Evolutionary conservation across 2,329 filamentous ascomycete genomes (phyloP).

Genomic region (Talaromyces piceae): DNA sequence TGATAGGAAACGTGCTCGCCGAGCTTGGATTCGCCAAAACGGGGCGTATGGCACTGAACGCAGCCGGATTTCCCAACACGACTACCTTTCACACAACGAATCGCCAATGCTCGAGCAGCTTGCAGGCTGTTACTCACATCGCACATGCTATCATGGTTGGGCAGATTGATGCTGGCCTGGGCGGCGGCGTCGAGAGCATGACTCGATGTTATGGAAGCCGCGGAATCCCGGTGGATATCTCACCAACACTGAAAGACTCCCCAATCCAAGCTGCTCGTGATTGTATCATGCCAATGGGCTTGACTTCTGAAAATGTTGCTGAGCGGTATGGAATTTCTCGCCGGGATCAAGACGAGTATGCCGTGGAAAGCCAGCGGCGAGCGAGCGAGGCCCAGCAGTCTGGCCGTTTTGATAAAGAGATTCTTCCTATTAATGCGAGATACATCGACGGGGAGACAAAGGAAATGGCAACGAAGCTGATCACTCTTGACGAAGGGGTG

Average conservation of each 20-base stretch:
- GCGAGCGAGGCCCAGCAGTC: conserved; percentile 81
- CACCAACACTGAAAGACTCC: conserved; percentile 16
- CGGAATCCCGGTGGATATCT: conserved; percentile 20
- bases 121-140: conserved; percentile 88
- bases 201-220: conserved; percentile 33
- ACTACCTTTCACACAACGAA: conserved; percentile 71
- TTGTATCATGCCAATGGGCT: conserved; percentile 87
- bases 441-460: conserved; percentile 66
- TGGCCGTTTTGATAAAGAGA: conserved; percentile 83
- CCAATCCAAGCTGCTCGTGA: conserved; percentile 59
- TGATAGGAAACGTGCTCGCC: conserved; percentile 65
- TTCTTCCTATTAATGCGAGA: conserved; percentile 74
- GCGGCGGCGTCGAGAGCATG: conserved; percentile 86
- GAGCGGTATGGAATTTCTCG: conserved; percentile 75
- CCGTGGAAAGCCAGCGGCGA: conserved; percentile 72
- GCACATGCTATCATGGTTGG: conserved; percentile 72
- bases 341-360: conserved; percentile 71
- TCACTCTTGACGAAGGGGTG: conserved; percentile 67
- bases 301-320: conserved; percentile 90
- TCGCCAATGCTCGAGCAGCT: conserved; percentile 89
- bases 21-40: conserved; percentile 77
- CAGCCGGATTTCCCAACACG: conserved; percentile 86
- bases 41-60: conserved; percentile 73
- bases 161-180: conserved; percentile 76
- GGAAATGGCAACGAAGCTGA: conserved; percentile 59